Base-by-base conservation (phyloP, 768 basidiomycete genomes). In the Udeniomyces megalosporus region DNA sequence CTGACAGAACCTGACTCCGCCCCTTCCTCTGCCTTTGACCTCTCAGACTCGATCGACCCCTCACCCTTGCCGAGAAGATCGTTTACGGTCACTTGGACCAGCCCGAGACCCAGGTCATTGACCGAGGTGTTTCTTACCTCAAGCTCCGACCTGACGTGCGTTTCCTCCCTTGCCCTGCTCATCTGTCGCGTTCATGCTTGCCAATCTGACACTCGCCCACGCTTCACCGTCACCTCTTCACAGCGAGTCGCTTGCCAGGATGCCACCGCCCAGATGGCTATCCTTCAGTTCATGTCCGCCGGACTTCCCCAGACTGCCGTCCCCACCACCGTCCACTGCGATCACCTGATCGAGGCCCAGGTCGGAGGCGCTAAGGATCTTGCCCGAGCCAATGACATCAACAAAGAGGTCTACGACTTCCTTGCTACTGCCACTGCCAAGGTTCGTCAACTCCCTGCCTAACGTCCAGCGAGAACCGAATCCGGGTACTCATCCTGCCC, bases 211-310 rank as follows among this genome's bases (percentile, higher is more conserved):
- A 26, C n/a, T 11, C 29, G 26, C 54, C 50, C 17, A 51, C 47
- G 85, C 86, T 45, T 88, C 77, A 85, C 67, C 26, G 64, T 53
- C 42, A 11, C 35, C 26, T 61, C 54, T 28, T 52, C 35, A 74
- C 75, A 76, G 75, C 76, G 77, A 66, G 77, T 78, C 61, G 76
- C 76, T 6, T 77, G 76, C 70, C 77, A 77, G 68, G 77, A 77
- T 71, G 76, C 76, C 45, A 78, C 76, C 68, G 76, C 75, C 70
- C 74, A 97, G 88, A 99, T 99, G 95, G 95, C 95, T 22, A 82
- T 99, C 61, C 81, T 99, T 68, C 95, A 99, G 80, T 99, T 99
- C 82, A 99, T 99, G 95, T 96, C 95, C 56, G 91, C 95, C 20
- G 93, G 93, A 67, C 91, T 99, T 81, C 88, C 88, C 73, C 93